These are phyloP conservation scores for Trametes pubescens DNA, from an alignment of 1,284 basidiomycete species.

Conservation along the genomic window DNA sequence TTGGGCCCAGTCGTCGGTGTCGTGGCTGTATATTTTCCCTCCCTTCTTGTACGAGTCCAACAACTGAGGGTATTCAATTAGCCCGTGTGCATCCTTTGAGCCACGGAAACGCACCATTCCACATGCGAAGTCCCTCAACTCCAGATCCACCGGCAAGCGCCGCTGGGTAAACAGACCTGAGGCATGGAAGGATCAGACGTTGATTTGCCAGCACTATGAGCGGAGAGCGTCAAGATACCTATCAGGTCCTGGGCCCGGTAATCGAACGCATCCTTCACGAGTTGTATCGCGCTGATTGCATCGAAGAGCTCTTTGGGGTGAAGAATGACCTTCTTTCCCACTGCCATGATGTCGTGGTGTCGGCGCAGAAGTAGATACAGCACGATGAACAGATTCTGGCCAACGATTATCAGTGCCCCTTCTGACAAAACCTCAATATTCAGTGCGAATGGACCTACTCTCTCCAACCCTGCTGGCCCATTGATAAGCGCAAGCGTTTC, in stretches of 20 bases:
- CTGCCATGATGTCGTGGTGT: slow-evolving; percentile 36
- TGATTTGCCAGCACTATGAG: not conserved
- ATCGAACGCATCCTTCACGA: slow-evolving; percentile 17
- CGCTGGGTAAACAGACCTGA: slow-evolving; percentile 36
- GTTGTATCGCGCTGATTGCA: slow-evolving; percentile 16
- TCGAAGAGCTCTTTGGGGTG: slow-evolving; percentile 29
- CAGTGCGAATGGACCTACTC: slow-evolving; percentile 20
- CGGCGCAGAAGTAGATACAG: slow-evolving; percentile 37
- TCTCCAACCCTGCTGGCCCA: slow-evolving; percentile 36
- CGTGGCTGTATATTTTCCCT: not conserved
- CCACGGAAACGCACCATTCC: slow-evolving; percentile 29
- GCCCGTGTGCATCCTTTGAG: no score
- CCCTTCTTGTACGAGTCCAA: not conserved
- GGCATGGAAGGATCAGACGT: not conserved
- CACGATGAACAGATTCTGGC: slow-evolving; percentile 36
- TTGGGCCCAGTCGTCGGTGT: not conserved
- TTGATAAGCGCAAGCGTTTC: slow-evolving; percentile 37
- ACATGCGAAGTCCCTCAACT: slow-evolving; percentile 32
- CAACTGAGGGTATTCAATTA: not conserved
- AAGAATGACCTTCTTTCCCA: slow-evolving; percentile 30
- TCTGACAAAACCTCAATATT: not conserved
- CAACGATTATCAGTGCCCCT: not conserved
- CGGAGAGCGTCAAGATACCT: not conserved
- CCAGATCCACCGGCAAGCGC: slow-evolving; percentile 28
- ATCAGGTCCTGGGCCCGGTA: slow-evolving; percentile 8